Evolutionary conservation across 2,329 filamentous ascomycete species (phyloP), one percentile per base, ranked within the genome.

Genomic region (Hirsutella minnesotensis): DNA sequence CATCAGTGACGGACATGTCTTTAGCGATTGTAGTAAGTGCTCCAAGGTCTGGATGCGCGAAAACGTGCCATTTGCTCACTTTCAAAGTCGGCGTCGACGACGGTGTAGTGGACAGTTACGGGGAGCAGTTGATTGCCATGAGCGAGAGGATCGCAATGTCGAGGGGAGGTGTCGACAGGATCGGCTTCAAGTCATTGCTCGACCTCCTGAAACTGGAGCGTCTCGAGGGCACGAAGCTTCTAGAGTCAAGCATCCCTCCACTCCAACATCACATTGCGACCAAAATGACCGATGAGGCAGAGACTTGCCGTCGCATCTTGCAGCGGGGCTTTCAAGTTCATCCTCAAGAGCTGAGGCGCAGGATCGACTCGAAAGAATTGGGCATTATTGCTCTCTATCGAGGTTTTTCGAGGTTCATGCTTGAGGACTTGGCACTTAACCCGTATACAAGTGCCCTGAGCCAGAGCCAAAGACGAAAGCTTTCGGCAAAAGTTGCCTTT

Each of bases 361-460:
- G 36, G 44, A 51, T 59, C 44, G 49, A 56, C 36, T 48, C 51
- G 20, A 55, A 53, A 50, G 51, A 60, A 50, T n/a, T 56, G 47
- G 43, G 53, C 47, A 47, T 51, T 20, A 59, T 84, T 29, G 64
- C 67, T 4, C 65, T 70, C 44, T 81, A 83, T 55, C 68, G 70
- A 43, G 67, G 73, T 37, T 82, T 79, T 55, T 79, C 78, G 20
- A 74, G 77, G 31, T 64, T 84, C 36, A 81, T 61, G 57, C 51
- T 61, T 21, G 53, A 62, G 43, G 59, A 62, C 42, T 48, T 59
- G 5, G 50, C 54, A 24, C 49, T 48, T 3, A 56, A 55, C 35
- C 50, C 49, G 0, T 51, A 49, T 9, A 55, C 55, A 5, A 46
- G 44, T n/a, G 38, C 39, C 4, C 48, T 56, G 44, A 55, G 49